These are phyloP conservation scores for Tinospora cordifolia DNA, from an alignment of 164 flowering plant species.

Conservation along the genomic window DNA sequence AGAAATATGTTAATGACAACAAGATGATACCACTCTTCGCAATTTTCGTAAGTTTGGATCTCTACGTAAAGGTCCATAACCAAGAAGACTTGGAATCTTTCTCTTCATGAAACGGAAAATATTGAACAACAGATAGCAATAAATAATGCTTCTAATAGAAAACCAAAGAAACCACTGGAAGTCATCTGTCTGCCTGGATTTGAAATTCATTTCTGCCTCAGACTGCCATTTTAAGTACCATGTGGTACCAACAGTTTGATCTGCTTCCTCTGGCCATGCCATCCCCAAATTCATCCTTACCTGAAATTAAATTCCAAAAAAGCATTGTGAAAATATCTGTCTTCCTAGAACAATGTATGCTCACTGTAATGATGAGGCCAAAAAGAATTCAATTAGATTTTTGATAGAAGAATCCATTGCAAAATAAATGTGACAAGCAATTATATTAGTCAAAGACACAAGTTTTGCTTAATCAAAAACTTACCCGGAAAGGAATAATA, in stretches of 20 bases:
- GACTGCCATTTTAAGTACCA: slow-evolving; percentile 90
- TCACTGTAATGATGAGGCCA: not conserved
- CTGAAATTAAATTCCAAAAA: slow-evolving; percentile 30
- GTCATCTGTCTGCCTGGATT: slow-evolving; percentile 44
- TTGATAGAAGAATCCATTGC: not conserved
- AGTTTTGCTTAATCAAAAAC: slow-evolving; percentile 3
- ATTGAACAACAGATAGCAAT: slow-evolving; percentile 55
- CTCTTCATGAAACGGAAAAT: slow-evolving; percentile 48
- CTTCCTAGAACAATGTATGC: not conserved
- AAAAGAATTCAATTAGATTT: not conserved
- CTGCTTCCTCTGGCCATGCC: slow-evolving; percentile 82
- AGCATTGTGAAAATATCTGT: not conserved
- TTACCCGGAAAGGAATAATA: slow-evolving; percentile 65
- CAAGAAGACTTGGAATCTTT: slow-evolving; percentile 56
- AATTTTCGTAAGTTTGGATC: slow-evolving; percentile 59
- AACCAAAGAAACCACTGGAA: slow-evolving; percentile 59
- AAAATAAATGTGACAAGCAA: not conserved
- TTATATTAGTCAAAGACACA: not conserved
- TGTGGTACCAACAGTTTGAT: slow-evolving; percentile 54
- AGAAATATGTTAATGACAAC: slow-evolving; percentile 4
- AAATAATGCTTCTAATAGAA: slow-evolving; percentile 41
- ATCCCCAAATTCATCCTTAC: slow-evolving; percentile 65
- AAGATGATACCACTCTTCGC: slow-evolving; percentile 55
- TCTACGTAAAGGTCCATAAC: slow-evolving; percentile 64
- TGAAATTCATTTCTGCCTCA: slow-evolving; percentile 58